Evolutionary conservation across 148 eudicot genomes (phyloP).

Genomic region (Rhododendron mucronatum): DNA sequence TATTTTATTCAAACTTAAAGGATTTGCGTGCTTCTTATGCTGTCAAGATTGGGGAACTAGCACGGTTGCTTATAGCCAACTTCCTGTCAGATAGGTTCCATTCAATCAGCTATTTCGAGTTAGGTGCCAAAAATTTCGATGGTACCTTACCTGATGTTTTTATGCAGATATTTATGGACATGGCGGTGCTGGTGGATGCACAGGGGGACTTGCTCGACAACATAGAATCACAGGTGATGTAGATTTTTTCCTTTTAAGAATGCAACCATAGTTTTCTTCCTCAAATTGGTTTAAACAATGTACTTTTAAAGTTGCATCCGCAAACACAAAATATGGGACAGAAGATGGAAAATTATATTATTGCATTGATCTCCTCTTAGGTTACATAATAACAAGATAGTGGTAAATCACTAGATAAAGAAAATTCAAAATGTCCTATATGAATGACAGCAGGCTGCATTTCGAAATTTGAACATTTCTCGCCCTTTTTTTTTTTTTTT

Average conservation of each 20-base stretch:
- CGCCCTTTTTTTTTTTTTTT: neutral
- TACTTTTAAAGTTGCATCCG: neutral
- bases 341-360: neutral
- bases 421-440: neutral
- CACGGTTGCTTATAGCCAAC: neutral
- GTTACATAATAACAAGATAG: neutral
- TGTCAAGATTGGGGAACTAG: neutral
- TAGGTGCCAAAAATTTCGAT: neutral
- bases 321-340: neutral
- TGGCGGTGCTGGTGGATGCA: constrained; percentile 90
- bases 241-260: neutral
- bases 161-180: constrained; percentile 78
- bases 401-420: neutral
- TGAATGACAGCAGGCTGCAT: neutral
- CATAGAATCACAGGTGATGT: constrained; percentile 79
- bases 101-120: neutral
- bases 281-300: neutral
- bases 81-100: neutral
- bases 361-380: neutral
- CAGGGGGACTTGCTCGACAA: constrained; percentile 96
- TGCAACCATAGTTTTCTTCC: neutral
- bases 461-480: neutral
- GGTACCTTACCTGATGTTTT: neutral
- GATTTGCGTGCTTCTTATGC: neutral
- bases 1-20: neutral